These are phyloP conservation scores for Hanseniaspora osmophila DNA, from an alignment of 805 yeast genomes.

Conservation along the genomic window DNA sequence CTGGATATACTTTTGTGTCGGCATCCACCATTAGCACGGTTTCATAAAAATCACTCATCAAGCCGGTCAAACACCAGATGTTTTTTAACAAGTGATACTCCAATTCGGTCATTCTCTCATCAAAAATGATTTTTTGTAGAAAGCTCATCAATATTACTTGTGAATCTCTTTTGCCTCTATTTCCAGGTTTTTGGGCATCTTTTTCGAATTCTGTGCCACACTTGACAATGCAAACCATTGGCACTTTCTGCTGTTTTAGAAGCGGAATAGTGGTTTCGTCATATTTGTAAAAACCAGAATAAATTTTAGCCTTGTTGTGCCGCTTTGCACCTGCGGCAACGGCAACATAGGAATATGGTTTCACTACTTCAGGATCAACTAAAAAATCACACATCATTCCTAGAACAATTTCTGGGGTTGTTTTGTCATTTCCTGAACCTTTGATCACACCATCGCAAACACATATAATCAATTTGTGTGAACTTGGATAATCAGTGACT, in stretches of 20 bases:
- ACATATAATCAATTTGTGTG: slow-evolving; percentile 74
- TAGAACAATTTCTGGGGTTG: slow-evolving; percentile 83
- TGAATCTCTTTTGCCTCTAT: slow-evolving; percentile 92
- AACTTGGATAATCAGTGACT: slow-evolving; percentile 91
- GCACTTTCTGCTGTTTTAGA: slow-evolving; percentile 76
- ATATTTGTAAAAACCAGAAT: slow-evolving; percentile 85
- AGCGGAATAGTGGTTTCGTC: slow-evolving; percentile 59
- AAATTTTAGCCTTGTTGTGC: slow-evolving; percentile 95
- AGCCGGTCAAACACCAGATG: slow-evolving; percentile 73
- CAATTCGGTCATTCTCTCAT: slow-evolving; percentile 86
- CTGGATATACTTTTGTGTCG: slow-evolving; percentile 79
- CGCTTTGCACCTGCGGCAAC: slow-evolving; percentile 90
- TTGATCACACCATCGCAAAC: slow-evolving; percentile 90
- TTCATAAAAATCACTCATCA: slow-evolving; percentile 74
- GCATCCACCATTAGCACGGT: slow-evolving; percentile 87
- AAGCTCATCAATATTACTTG: slow-evolving; percentile 85
- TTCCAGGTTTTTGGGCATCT: slow-evolving; percentile 61
- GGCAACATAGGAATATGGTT: slow-evolving; percentile 80
- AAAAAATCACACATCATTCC: slow-evolving; percentile 75
- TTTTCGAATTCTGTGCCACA: slow-evolving; percentile 78
- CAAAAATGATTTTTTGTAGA: slow-evolving; percentile 73
- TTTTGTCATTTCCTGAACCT: slow-evolving; percentile 78
- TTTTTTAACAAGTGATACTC: slow-evolving; percentile 64
- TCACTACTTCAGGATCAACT: slow-evolving; percentile 58
- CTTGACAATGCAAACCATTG: slow-evolving; percentile 64